Evolutionary conservation across 2,329 filamentous ascomycete genomes (phyloP), one percentile per base, ranked within the genome.

Genomic region (Cordyceps tenuipes): DNA sequence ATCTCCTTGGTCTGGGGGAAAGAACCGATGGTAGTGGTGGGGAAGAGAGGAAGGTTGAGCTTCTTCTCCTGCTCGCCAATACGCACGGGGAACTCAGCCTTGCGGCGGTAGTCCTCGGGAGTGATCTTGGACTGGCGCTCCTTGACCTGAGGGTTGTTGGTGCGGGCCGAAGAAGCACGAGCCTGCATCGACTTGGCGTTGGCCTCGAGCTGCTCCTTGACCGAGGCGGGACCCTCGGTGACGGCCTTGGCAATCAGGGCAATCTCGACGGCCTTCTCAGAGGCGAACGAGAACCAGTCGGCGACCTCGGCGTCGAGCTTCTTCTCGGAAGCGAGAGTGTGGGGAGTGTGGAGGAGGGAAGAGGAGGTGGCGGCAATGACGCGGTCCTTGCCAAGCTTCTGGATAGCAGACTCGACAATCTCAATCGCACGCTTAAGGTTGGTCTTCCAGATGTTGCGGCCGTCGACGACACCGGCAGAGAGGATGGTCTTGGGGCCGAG

Each of bases 391-490:
- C 94, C 93, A 65, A 99, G 86, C 82, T 96, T 84, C 82, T 97
- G 90, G 70, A 97, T 81, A 66, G 93, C 94, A 62, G 85, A 81
- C 85, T 97, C 91, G 63, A 94, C 88, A 65, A 81, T 85, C 82
- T 94, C 92, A 66, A 99, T 95, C 72, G 94, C 91, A 70, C 85
- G 86, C 85, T 96, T 89, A 81, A 97, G 89, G 87, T 97, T 96
- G 79, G 91, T 97, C 90, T 99, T 99, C 94, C 94, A 99, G 83
- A 99, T 97, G 85, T 99, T 99, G 72, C 94, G 91, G 71, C 94
- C 94, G 71, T 99, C 92, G 67, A 99, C 94, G 69, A 99, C 89
- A 90, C 94, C 94, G 66, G 87, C 89, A 67, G 94, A 99, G 67
- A 99, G 87, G 68, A 91, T 78, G 74, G 96, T 95, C 76, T 91